Evolutionary conservation across 2,329 filamentous ascomycete species (phyloP).

Genomic region (Epichloe baconii): DNA sequence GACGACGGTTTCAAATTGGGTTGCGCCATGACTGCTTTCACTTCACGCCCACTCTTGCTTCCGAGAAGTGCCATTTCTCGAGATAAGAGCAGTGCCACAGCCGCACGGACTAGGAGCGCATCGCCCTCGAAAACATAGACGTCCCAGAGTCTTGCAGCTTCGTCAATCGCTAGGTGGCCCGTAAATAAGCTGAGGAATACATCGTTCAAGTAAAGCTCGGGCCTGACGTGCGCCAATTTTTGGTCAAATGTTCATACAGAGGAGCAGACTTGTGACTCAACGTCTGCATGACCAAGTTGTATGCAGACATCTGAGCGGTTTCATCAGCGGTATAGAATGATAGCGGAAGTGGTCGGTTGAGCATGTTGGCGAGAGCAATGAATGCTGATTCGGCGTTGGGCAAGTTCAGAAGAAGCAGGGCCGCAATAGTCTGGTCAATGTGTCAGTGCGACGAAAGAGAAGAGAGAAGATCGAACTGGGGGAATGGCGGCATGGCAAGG

Average conservation of each 20-base stretch:
- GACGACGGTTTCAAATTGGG: slow-evolving; percentile 17
- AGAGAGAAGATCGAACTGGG: background rate
- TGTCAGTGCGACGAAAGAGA: slow-evolving; percentile 4
- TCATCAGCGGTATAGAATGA: slow-evolving; percentile 62
- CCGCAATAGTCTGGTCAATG: slow-evolving; percentile 50
- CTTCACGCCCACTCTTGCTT: slow-evolving; percentile 30
- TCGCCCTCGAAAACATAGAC: slow-evolving; percentile 77
- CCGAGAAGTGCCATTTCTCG: slow-evolving; percentile 39
- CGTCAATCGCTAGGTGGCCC: slow-evolving; percentile 49
- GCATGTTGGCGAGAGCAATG: slow-evolving; percentile 58
- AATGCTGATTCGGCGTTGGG: slow-evolving; percentile 51
- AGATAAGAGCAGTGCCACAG: slow-evolving; percentile 50
- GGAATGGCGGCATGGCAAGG: no score
- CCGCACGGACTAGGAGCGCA: slow-evolving; percentile 54
- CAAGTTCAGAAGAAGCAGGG: slow-evolving; percentile 59
- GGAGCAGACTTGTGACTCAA: slow-evolving; percentile 50
- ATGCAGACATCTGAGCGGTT: slow-evolving; percentile 55
- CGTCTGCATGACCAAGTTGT: slow-evolving; percentile 54
- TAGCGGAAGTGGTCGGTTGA: slow-evolving; percentile 62
- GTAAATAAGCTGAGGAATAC: slow-evolving; percentile 56
- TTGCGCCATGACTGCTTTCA: slow-evolving; percentile 24
- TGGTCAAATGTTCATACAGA: slow-evolving; percentile 51
- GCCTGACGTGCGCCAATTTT: slow-evolving; percentile 29
- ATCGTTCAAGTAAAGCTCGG: slow-evolving; percentile 42
- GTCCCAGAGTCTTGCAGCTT: slow-evolving; percentile 64